phyloP scores from a whole-genome alignment of 208 protist genomes.

The Trypanosoma brucei region DNA sequence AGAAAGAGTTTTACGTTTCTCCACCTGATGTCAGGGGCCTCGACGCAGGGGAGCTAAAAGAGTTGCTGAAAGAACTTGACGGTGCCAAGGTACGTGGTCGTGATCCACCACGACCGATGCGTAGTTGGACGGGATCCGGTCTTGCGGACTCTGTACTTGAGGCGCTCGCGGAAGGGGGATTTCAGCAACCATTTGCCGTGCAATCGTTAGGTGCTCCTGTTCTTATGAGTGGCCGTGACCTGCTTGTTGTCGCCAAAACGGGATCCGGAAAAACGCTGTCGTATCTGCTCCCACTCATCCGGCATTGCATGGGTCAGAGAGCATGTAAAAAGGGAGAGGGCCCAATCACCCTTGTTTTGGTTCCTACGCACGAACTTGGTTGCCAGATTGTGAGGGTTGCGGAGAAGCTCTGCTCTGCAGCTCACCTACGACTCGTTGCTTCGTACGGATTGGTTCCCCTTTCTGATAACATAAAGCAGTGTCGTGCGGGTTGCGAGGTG shows the following conservation, averaged over 20 bases:
- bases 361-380: slow-evolving; percentile 93
- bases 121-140: slow-evolving; percentile 74
- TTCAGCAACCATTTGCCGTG: slow-evolving; percentile 77
- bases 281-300: slow-evolving; percentile 89
- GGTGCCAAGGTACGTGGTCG: slow-evolving; percentile 65
- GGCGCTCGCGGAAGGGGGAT: slow-evolving; percentile 45
- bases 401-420: slow-evolving; percentile 59
- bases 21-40: slow-evolving; percentile 67
- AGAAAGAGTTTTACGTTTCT: slow-evolving; percentile 84
- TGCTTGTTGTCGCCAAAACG: slow-evolving; percentile 91
- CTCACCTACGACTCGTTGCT: slow-evolving; percentile 46
- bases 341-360: slow-evolving; percentile 87
- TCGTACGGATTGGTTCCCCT: slow-evolving; percentile 78
- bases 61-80: slow-evolving; percentile 67
- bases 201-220: slow-evolving; percentile 76
- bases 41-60: slow-evolving; percentile 46
- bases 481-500: slow-evolving; percentile 63
- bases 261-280: slow-evolving; percentile 93
- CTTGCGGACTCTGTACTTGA: slow-evolving; percentile 71
- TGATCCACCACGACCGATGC: slow-evolving; percentile 64
- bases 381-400: slow-evolving; percentile 80
- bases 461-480: slow-evolving; percentile 69
- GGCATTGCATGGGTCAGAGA: slow-evolving; percentile 86
- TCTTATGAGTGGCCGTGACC: slow-evolving; percentile 85
- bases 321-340: slow-evolving; percentile 72